Evolutionary conservation across 2,329 filamentous ascomycete genomes (phyloP).

Genomic region (Alternaria panax): DNA sequence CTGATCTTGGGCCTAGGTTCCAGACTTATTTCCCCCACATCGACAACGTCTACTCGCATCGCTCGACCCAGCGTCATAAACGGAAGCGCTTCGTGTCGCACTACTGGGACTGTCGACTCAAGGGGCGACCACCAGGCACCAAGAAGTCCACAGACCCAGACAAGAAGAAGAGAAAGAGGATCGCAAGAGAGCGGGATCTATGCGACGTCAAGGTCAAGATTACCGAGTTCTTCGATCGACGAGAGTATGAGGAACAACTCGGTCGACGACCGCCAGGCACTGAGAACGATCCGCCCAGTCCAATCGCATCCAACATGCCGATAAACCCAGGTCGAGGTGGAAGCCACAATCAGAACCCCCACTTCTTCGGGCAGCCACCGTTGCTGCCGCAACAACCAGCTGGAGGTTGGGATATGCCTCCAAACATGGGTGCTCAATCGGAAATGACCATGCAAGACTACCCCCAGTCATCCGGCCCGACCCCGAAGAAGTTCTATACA

Average conservation of each 20-base stretch:
- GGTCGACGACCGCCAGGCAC: conserved; percentile 35
- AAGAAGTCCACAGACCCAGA: conserved; percentile 80
- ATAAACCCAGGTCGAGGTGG: conserved; percentile 3
- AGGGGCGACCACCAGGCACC: conserved; percentile 79
- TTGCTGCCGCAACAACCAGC: conserved; percentile 24
- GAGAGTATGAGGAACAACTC: conserved; percentile 46
- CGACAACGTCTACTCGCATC: conserved; percentile 85
- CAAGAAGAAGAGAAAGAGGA: conserved; percentile 82
- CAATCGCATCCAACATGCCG: conserved; percentile 10
- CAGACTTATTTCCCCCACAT: conserved; percentile 84
- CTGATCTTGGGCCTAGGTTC: conserved; percentile 61
- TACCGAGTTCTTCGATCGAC: conserved; percentile 75
- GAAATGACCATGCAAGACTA: conserved; percentile 27
- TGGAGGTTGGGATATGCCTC: conserved; percentile 35
- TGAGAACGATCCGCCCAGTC: conserved; percentile 17
- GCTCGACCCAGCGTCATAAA: conserved; percentile 82
- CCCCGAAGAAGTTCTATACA: conserved; percentile 62
- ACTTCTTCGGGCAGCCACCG: conserved; percentile 34
- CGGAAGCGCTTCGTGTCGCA: conserved; percentile 82
- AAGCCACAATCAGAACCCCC: conserved; percentile 17
- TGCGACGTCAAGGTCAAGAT: conserved; percentile 90
- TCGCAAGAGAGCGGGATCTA: conserved; percentile 76
- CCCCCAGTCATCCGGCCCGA: conserved; percentile 11
- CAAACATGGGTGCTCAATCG: conserved; percentile 22
- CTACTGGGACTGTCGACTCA: conserved; percentile 85